Evolutionary conservation across 2,329 filamentous ascomycete species (phyloP), one percentile per base, ranked within the genome.

Genomic region (Cryoendolithus antarcticus): DNA sequence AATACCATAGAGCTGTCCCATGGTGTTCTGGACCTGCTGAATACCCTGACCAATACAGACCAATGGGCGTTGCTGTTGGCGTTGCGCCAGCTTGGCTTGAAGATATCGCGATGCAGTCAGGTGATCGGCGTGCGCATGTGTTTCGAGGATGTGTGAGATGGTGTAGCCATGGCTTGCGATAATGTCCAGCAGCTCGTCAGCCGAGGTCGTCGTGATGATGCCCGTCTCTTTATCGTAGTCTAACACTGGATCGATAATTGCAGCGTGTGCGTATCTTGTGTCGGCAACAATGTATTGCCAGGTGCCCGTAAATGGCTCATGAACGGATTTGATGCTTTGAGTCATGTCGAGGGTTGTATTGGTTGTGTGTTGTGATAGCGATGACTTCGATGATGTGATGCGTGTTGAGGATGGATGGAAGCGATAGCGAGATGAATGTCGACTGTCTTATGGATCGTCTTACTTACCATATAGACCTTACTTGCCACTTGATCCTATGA

Each of bases 281-380:
- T 79, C 74, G 0, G 65, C 70, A 1, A 80, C 67, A 0, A 80
- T 47, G 44, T 77, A n/a, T 50, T 79, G 75, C 69, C 70, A 78
- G 8, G 73, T 75, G 7, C 62, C 63, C 21, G 39, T 40, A 4
- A 34, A 37, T 31, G 15, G n/a, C 4, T 33, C 30, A 30, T 32
- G 28, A 19, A 40, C 11, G 28, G 12, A 9, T 11, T 40, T 33
- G 11, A 40, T 10, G 7, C 28, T 19, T 12, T 33, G 33, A 10
- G 29, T n/a, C 8, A 34, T 15, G 5, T 40, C n/a, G 21, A 15
- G 11, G n/a, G 19, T 3, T 24, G 10, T 10, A 7, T 8, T n/a
- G 7, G 35, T 11, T 10, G 35, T 4, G 8, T 12, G 10, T 30
- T 11, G 11, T 4, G 30, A 19, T 7, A 24, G 19, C 10, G 15